phyloP scores from a whole-genome alignment of 768 basidiomycete species.

The Russula foetens region DNA sequence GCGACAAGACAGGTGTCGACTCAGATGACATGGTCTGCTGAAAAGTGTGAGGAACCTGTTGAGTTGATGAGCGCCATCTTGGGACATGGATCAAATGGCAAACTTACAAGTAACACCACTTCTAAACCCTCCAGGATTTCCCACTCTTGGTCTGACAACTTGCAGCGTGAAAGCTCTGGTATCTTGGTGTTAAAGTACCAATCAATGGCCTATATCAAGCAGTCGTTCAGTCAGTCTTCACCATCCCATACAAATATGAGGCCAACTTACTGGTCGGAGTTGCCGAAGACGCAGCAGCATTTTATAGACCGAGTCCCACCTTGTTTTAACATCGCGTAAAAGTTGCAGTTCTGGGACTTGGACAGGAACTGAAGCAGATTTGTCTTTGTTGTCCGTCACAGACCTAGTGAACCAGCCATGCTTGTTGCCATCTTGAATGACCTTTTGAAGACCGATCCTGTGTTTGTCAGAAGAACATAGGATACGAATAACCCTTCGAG shows the following conservation, averaged over 20 bases:
- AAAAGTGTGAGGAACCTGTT: not conserved
- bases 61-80: not conserved
- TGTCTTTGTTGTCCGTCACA: not conserved
- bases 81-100: not conserved
- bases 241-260: not conserved
- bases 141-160: not conserved
- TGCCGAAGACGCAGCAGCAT: not conserved
- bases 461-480: not conserved
- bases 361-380: not conserved
- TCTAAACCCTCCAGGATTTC: not conserved
- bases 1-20: not conserved
- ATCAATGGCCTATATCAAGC: not conserved
- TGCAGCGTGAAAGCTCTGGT: not conserved
- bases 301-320: not conserved
- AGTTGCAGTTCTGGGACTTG: not conserved
- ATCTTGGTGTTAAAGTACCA: not conserved
- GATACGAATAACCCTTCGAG: not conserved
- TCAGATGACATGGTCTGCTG: not conserved
- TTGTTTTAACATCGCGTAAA: not conserved
- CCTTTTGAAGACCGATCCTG: not conserved
- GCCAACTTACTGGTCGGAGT: not conserved
- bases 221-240: not conserved
- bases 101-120: not conserved
- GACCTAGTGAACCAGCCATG: not conserved
- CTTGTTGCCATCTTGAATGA: not conserved